Evolutionary conservation across 2,329 filamentous ascomycete species (phyloP).

Genomic region (Trichoderma brevicompactum): DNA sequence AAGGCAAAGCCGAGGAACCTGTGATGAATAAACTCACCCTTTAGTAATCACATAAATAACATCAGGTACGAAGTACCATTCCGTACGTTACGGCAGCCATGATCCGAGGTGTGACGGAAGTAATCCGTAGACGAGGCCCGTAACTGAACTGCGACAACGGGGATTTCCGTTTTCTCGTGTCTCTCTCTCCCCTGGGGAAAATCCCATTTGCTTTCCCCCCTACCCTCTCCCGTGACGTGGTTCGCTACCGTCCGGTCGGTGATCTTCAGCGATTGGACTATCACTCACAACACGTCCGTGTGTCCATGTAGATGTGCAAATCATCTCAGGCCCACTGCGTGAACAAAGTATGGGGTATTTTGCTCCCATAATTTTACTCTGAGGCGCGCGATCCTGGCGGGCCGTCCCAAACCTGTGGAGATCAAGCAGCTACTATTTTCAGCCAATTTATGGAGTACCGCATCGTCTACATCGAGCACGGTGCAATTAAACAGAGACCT

Average conservation of each 20-base stretch:
- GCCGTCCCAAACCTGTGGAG: conserved; percentile 1
- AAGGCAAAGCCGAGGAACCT: background rate
- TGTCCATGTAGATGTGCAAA: too few relatives aligned
- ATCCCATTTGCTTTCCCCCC: too few relatives aligned
- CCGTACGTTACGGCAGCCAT: background rate
- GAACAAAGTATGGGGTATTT: background rate
- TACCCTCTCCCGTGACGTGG: too few relatives aligned
- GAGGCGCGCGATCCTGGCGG: background rate
- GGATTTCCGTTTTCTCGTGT: background rate
- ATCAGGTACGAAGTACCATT: too few relatives aligned
- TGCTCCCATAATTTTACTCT: conserved; percentile 6
- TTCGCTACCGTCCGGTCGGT: background rate
- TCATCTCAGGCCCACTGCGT: background rate
- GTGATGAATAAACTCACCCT: background rate
- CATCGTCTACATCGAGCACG: too few relatives aligned
- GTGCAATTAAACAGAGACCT: too few relatives aligned
- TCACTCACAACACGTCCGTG: too few relatives aligned
- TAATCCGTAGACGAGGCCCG: background rate
- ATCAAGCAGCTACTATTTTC: background rate
- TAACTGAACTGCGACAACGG: background rate
- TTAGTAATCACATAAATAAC: background rate
- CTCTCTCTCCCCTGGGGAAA: background rate
- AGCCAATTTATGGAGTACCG: background rate
- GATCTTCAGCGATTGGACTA: background rate
- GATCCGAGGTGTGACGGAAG: background rate